Evolutionary conservation across 2,329 filamentous ascomycete genomes (phyloP).

Genomic region (Arthrobotrys sphaeroides): DNA sequence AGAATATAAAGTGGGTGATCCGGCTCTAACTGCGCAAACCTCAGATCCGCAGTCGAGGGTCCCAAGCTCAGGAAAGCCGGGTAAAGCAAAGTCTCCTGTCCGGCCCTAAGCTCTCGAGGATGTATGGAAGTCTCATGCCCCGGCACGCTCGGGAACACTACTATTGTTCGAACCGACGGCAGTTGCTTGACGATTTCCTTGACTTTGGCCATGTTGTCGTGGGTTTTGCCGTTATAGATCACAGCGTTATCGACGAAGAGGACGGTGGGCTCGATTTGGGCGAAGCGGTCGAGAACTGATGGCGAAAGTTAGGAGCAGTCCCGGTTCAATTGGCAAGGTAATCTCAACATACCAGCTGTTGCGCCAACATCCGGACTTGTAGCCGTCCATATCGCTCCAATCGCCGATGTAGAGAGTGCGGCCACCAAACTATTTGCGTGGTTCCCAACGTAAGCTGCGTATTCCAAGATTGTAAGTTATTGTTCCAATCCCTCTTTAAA

Average conservation of each 20-base stretch:
- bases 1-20: slow-evolving; percentile 93
- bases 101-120: slow-evolving; percentile 38
- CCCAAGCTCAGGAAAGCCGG: slow-evolving; percentile 61
- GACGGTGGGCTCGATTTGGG: slow-evolving; percentile 82
- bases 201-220: slow-evolving; percentile 81
- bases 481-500: not conserved
- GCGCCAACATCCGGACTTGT: slow-evolving; percentile 72
- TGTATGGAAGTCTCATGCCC: slow-evolving; percentile 56
- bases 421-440: slow-evolving; percentile 86
- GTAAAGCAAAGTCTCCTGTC: slow-evolving; percentile 41
- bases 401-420: slow-evolving; percentile 81
- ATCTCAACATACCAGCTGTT: slow-evolving; percentile 31
- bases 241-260: slow-evolving; percentile 89
- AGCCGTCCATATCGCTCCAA: slow-evolving; percentile 91
- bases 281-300: slow-evolving; percentile 84
- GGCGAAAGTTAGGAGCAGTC: not conserved
- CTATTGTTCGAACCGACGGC: slow-evolving; percentile 72
- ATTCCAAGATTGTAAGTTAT: slow-evolving; percentile 59
- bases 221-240: slow-evolving; percentile 89
- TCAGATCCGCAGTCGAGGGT: slow-evolving; percentile 60
- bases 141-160: slow-evolving; percentile 76
- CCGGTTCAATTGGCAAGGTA: not conserved
- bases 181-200: slow-evolving; percentile 77
- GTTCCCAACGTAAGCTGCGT: slow-evolving; percentile 86
- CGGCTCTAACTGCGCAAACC: slow-evolving; percentile 80